A percentile compares a stretch with the other conserved stretches of the same genome.
These are phyloP conservation scores for Botryosphaeria dothidea DNA, from an alignment of 2,329 filamentous ascomycete species.

Conservation along the genomic window DNA sequence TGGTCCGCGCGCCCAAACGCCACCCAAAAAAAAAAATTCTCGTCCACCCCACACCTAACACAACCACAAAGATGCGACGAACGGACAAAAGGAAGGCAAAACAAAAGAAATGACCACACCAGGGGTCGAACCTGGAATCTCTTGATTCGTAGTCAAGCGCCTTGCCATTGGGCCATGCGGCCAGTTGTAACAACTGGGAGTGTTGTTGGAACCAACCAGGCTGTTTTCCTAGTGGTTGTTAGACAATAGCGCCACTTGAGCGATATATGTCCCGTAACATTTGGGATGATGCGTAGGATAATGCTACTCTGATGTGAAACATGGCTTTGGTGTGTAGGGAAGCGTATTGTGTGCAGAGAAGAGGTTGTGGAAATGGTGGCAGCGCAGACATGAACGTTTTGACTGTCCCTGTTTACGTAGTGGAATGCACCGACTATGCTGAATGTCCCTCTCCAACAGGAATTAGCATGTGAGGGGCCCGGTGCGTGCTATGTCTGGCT, in stretches of 20 bases:
- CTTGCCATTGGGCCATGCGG: constrained; percentile 57
- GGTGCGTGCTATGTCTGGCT: neutral
- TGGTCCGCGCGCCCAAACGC: too few relatives aligned
- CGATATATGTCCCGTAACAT: neutral
- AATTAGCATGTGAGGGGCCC: too few relatives aligned
- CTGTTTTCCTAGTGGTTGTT: neutral
- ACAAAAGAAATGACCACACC: constrained; percentile 17
- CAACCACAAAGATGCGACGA: neutral
- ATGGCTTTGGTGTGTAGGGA: too few relatives aligned
- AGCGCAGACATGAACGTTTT: too few relatives aligned
- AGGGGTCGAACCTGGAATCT: constrained; percentile 36
- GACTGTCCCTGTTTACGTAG: too few relatives aligned
- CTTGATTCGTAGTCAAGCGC: constrained; percentile 58
- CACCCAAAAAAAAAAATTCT: neutral
- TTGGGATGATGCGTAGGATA: neutral
- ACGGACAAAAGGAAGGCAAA: neutral
- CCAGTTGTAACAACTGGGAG: neutral
- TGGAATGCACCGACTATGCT: too few relatives aligned
- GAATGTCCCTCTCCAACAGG: too few relatives aligned
- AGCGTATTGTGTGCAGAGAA: too few relatives aligned
- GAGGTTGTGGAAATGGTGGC: too few relatives aligned
- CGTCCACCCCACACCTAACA: neutral
- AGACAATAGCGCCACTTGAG: neutral
- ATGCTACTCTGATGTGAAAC: too few relatives aligned
- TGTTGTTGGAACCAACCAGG: neutral